phyloP scores from a whole-genome alignment of 2,329 filamentous ascomycete species.

The Emergomyces africanus region DNA sequence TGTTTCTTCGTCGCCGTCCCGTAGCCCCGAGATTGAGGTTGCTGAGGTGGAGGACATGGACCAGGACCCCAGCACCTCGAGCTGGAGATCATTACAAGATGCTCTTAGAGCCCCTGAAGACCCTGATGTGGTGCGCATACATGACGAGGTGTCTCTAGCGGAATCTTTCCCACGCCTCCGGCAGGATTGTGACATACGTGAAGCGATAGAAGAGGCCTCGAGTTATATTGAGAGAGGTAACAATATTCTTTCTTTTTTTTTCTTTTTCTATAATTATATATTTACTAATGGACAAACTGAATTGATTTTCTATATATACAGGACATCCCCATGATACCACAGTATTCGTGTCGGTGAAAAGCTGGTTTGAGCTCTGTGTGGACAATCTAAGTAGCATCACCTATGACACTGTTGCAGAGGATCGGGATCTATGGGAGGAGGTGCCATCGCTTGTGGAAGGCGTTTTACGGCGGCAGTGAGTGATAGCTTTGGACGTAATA shows the following conservation, averaged over 20 bases:
- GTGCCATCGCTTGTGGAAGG: conserved; percentile 29
- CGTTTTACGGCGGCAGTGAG: conserved; percentile 29
- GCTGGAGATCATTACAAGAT: conserved; percentile 29
- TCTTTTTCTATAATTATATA: not conserved
- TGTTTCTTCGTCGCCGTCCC: conserved; percentile 31
- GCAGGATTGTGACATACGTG: conserved; percentile 15
- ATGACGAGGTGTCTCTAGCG: conserved; percentile 20
- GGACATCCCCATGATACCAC: conserved; percentile 19
- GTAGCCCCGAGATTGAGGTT: conserved; percentile 37
- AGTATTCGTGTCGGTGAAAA: conserved; percentile 25
- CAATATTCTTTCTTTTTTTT: no score
- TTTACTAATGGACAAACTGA: not conserved
- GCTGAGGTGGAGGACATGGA: conserved; percentile 38
- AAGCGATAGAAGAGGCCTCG: conserved; percentile 23
- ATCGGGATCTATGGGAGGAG: conserved; percentile 34
- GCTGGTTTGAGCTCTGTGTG: conserved; percentile 31
- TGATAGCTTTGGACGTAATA: not conserved
- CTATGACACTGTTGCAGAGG: conserved; percentile 23
- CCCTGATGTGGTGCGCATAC: conserved; percentile 24
- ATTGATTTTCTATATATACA: conserved; percentile 6
- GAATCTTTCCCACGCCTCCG: conserved; percentile 27
- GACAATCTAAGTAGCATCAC: conserved; percentile 22
- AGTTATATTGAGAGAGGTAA: conserved; percentile 27
- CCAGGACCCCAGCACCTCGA: conserved; percentile 33
- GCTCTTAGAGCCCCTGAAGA: conserved; percentile 19